Base-by-base conservation (phyloP, 1,139 yeast species). In the Meyerozyma athensensis region DNA sequence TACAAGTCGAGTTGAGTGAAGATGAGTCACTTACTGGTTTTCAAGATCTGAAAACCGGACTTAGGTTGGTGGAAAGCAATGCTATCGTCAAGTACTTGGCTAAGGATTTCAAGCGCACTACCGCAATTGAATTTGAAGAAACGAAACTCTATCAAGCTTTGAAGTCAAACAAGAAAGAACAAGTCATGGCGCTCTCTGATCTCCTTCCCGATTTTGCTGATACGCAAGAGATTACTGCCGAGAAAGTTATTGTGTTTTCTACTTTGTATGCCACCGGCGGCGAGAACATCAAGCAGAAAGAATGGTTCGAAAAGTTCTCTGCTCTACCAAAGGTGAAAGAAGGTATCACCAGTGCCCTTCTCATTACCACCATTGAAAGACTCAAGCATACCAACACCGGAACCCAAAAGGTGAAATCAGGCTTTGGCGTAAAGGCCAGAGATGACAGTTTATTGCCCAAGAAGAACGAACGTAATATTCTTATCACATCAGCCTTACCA, bases 401-500 rank as follows among this genome's bases (percentile, higher is more conserved):
- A 30, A 73, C 58, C 6, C 63, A 61, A 34, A 70, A 77, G 33
- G 59, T 80, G 37, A 60, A 62, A 39, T 45, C 62, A 13, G 76
- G 74, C 7, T 61, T 59, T 40, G 53, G 61, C 17, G 73, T 72
- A 13, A 63, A 63, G 42, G 46, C 64, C n/a, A 26, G 33, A 16
- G 22, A 45, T 3, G 63, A 51, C 20, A 51, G 57, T 35, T 65
- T 68, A 38, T 40, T 57, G 20, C 97, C 97, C 41, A 77, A 77
- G 48, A 67, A 74, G 14, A 76, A 75, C 38, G 85, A 85, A 63
- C 75, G 85, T 56, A 92, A 92, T 61, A 77, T 92, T 40, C 71
- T 92, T 49, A 81, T 92, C 55, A 90, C 98, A 2, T 90, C 97
- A 18, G 97, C 99, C 23, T 76, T 92, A 53, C 99, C 99, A 10